Base-by-base conservation (phyloP, 495 filamentous ascomycete species). In the Pyrenula massariospora region DNA sequence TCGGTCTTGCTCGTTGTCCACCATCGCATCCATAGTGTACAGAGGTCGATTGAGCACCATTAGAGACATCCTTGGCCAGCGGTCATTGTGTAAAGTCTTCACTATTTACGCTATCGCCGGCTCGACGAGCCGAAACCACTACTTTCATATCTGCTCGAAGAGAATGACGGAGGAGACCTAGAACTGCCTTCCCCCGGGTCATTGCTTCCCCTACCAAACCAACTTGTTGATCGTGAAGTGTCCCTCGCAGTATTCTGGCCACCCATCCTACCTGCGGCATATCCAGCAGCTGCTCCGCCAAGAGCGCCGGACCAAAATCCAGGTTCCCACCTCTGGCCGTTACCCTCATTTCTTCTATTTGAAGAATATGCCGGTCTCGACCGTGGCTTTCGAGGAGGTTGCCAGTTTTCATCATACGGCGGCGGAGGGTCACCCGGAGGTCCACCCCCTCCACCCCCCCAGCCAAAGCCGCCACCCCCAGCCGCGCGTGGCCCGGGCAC, bases 101-200 rank as follows among this genome's bases (percentile, higher is more conserved):
- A n/a, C n/a, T n/a, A n/a, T n/a, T 42, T 5, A 52, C 10, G 23
- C 62, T 72, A 95, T 61, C 91, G 80, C 56, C 93, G 77, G 57
- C 78, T 82, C 0, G 91, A 95, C 12, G 88, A 89, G 5, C 93
- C 93, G 72, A 94, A 97, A 1, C 93, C 93, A 5, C 91, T 95
- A 60, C 85, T 90, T 57, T 88, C 79, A 61, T 88, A 79, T 56
- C 83, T 81, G 8, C 80, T 65, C 19, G 73, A 68, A 2, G 82
- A 79, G 68, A 67, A 72, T 66, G 48, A 76, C 72, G 71, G 70
- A 54, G 62, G 63, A 55, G 68, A 73, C n/a, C 70, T 69, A 22
- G 77, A 79, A 57, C 74, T 74, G 11, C 77, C 74, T 59, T 77
- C 77, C n/a, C 79, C 74, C 20, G 75, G 61, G 55, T 77, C 73